phyloP scores from a whole-genome alignment of 225 moss, liverwort and hornwort species.

The Pseudisothecium myosuroides region DNA sequence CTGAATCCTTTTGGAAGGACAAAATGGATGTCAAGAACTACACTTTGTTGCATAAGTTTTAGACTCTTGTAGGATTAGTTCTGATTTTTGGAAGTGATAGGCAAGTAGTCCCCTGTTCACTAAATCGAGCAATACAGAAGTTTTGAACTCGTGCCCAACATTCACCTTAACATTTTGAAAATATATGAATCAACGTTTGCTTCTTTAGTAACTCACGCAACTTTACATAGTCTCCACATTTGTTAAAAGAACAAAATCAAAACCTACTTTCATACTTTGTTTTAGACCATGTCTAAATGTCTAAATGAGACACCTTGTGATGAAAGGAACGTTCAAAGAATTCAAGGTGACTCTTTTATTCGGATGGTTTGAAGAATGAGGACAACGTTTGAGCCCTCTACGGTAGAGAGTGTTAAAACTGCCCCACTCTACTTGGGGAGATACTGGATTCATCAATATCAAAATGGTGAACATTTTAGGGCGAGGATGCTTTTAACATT shows the following conservation, averaged over 20 bases:
- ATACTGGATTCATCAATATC: not conserved
- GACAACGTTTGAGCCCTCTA: not conserved
- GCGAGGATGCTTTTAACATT: not conserved
- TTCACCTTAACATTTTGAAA: not conserved
- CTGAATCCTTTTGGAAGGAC: not conserved
- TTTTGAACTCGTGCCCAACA: not conserved
- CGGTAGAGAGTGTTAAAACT: not conserved
- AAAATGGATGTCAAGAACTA: not conserved
- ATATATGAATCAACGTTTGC: not conserved
- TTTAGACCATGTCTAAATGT: not conserved
- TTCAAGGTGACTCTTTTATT: not conserved
- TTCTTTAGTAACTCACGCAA: not conserved
- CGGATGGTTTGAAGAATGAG: not conserved
- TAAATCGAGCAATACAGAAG: not conserved
- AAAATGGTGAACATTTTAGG: not conserved
- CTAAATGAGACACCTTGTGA: not conserved
- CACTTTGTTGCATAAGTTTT: not conserved
- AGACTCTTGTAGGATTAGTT: not conserved
- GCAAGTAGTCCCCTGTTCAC: not conserved
- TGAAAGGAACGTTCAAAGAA: not conserved
- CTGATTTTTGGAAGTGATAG: not conserved
- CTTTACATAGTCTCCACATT: not conserved
- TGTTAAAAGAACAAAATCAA: not conserved
- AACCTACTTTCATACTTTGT: not conserved
- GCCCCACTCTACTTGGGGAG: not conserved